A percentile compares a stretch with the other conserved stretches of the same genome.
These are phyloP conservation scores for Delitschia confertaspora DNA, from an alignment of 495 filamentous ascomycete genomes.

Conservation along the genomic window DNA sequence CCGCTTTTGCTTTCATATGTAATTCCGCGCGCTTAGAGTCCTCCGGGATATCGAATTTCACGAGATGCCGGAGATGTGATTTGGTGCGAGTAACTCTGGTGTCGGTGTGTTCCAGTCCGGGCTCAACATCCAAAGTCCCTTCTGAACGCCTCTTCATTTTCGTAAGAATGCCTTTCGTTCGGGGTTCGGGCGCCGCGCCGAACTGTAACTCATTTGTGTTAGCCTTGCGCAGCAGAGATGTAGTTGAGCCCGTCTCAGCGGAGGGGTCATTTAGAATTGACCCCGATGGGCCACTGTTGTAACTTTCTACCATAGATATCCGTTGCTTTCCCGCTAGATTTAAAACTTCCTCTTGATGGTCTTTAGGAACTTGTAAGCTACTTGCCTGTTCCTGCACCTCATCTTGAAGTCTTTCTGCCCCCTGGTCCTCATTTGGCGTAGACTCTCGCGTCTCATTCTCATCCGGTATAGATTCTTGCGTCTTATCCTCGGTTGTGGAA, in stretches of 20 bases:
- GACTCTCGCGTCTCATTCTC: no score
- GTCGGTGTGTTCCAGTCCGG: not conserved
- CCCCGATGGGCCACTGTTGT: slow-evolving; percentile 12
- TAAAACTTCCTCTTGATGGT: not conserved
- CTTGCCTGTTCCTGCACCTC: slow-evolving; percentile 16
- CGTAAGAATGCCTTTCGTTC: slow-evolving; percentile 15
- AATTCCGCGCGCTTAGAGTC: slow-evolving; percentile 26
- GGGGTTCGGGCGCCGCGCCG: slow-evolving; percentile 1
- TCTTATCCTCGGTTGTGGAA: not conserved
- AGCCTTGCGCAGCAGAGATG: slow-evolving; percentile 25
- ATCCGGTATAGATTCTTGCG: not conserved
- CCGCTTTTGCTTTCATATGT: slow-evolving; percentile 28
- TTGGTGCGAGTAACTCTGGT: slow-evolving; percentile 10
- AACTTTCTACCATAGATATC: slow-evolving; percentile 22
- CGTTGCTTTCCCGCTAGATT: slow-evolving; percentile 13
- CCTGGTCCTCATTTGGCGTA: no score
- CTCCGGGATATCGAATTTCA: slow-evolving; percentile 28
- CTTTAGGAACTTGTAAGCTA: slow-evolving; percentile 18
- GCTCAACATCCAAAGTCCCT: not conserved
- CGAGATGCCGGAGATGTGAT: slow-evolving; percentile 19
- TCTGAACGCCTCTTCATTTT: slow-evolving; percentile 18
- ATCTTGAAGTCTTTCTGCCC: not conserved
- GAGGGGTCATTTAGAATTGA: slow-evolving; percentile 18
- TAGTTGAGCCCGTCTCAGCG: slow-evolving; percentile 22
- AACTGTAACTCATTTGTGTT: slow-evolving; percentile 14